Evolutionary conservation across 805 yeast species (phyloP).

Genomic region (Sporopachydermia lactativora): DNA sequence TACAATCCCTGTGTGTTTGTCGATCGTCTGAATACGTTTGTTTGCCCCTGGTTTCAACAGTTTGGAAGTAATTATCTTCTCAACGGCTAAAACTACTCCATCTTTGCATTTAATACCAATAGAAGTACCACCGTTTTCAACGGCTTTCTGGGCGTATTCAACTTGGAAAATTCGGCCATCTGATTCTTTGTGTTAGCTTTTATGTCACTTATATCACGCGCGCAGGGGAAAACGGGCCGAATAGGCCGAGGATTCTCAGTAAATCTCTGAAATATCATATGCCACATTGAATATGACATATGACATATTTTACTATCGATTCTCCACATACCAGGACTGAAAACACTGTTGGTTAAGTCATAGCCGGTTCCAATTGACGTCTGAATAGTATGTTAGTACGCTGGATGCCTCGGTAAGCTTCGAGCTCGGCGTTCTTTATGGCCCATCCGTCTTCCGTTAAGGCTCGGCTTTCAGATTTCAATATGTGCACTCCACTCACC

Average conservation of each 20-base stretch:
- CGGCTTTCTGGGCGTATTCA: constrained; percentile 95
- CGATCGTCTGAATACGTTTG: constrained; percentile 84
- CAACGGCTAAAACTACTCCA: constrained; percentile 96
- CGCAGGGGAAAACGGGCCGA: too few relatives aligned
- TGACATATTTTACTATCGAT: too few relatives aligned
- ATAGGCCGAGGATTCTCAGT: background rate
- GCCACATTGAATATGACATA: too few relatives aligned
- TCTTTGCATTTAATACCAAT: constrained; percentile 85
- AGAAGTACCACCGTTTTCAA: constrained; percentile 93
- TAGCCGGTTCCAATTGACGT: constrained; percentile 98
- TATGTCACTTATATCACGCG: background rate
- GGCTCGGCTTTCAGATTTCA: too few relatives aligned
- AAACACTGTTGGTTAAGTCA: constrained; percentile 94
- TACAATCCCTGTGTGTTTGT: constrained; percentile 82
- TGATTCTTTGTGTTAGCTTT: constrained; percentile 31
- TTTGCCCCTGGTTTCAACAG: constrained; percentile 81
- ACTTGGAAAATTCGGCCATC: constrained; percentile 96
- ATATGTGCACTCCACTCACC: too few relatives aligned
- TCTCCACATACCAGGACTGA: constrained; percentile 62
- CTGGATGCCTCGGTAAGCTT: too few relatives aligned
- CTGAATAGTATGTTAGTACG: constrained; percentile 17
- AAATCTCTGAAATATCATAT: too few relatives aligned
- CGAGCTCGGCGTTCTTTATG: too few relatives aligned
- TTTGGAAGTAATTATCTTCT: constrained; percentile 77
- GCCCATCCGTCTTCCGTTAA: too few relatives aligned